phyloP scores from a whole-genome alignment of 768 basidiomycete species.

The Boletus reticuloceps region DNA sequence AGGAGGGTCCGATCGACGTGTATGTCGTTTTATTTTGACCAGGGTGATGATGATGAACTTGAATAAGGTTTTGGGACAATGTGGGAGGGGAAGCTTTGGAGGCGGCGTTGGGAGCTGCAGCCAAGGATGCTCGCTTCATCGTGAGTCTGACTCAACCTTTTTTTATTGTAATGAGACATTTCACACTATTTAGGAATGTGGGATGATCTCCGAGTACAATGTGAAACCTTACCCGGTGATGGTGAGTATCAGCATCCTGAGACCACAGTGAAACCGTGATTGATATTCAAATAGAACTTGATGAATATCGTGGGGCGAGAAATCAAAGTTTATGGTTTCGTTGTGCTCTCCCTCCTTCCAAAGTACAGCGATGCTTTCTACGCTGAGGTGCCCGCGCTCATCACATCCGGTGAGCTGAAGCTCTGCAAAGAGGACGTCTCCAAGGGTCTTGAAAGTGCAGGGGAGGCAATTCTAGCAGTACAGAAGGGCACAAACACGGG shows the following conservation, averaged over 20 bases:
- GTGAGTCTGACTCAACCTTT: constrained; percentile 21
- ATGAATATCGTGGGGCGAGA: constrained; percentile 38
- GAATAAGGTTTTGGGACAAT: constrained; percentile 13
- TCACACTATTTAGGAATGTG: constrained; percentile 30
- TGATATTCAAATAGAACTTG: constrained; percentile 32
- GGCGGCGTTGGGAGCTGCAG: constrained; percentile 47
- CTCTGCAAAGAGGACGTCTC: constrained; percentile 42
- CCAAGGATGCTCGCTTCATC: constrained; percentile 46
- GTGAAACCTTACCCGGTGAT: constrained; percentile 4
- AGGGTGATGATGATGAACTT: neutral
- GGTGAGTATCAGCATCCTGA: constrained; percentile 1
- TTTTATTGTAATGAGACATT: no score
- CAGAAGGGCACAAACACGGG: constrained; percentile 35
- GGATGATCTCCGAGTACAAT: constrained; percentile 20
- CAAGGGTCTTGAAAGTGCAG: constrained; percentile 41
- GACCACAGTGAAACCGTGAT: neutral
- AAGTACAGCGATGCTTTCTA: constrained; percentile 45
- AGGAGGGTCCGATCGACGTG: constrained; percentile 58
- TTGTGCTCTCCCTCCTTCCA: constrained; percentile 27
- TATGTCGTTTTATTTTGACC: constrained; percentile 17
- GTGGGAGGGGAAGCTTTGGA: constrained; percentile 62
- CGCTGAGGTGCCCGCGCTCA: constrained; percentile 35
- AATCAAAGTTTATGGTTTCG: constrained; percentile 44
- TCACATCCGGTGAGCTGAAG: constrained; percentile 48
- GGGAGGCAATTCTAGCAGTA: constrained; percentile 38